Evolutionary conservation across 2,329 filamentous ascomycete genomes (phyloP), one percentile per base, ranked within the genome.

Genomic region (Corinectria fuckeliana): DNA sequence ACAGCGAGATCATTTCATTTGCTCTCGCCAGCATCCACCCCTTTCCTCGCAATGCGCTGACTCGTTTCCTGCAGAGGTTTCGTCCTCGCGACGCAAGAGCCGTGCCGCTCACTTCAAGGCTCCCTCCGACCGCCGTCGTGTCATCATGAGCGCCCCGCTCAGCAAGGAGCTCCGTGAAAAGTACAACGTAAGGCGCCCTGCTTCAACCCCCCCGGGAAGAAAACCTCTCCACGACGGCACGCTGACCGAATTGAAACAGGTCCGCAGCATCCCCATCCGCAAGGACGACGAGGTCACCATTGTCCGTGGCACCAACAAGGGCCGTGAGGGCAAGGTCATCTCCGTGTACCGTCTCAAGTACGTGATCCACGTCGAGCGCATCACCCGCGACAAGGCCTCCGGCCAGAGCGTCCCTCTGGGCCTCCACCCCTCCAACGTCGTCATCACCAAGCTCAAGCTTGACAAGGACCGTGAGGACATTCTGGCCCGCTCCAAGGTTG

Each of bases 311-410:
- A 84, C 85, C 83, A 91, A 96, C 88, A 98, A 98, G 88, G 95
- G 94, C 78, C 92, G 93, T 77, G 94, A 98, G 86, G 95, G 95
- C 86, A 98, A 98, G 87, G 87, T 99, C 83, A 93, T 90, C 75
- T 92, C 91, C 76, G 94, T 98, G 80, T 99, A 97, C 90, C 92
- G 93, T 81, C 91, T 97, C 77, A 98, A 98, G 85, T 99, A 95
- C 84, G 87, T 93, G 78, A 90, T 99, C 79, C 94, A 98, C 89
- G 82, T 99, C 81, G 94, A 97, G 88, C 92, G 94, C 76, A 90
- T 99, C 79, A 89, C 89, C 81, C 92, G 93, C 79, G 95, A 99
- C 82, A 99, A 99, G 91, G 91, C 88, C 80, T 95, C 93, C 80
- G 94, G 95, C 83, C 93, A 97, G 86, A 91, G 88, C 79, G 93